These are phyloP conservation scores for Cyclotella kingstonii DNA, from an alignment of 108 stramenopile genomes.

Conservation along the genomic window DNA sequence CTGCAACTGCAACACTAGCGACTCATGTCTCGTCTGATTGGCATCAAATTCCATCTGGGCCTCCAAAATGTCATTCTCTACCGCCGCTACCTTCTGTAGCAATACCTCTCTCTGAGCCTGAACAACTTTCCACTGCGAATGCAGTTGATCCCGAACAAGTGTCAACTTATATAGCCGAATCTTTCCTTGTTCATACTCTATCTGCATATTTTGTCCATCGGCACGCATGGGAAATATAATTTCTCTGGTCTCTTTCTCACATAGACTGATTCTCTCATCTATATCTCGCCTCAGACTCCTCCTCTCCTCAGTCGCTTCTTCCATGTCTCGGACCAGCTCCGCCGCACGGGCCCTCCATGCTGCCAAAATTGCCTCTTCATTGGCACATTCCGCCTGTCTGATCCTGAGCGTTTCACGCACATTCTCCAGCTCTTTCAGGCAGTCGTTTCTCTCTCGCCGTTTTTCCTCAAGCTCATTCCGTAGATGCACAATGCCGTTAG, in stretches of 20 bases:
- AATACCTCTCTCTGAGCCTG: constrained; percentile 6
- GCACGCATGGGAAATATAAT: neutral
- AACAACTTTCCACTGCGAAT: neutral
- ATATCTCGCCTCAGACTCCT: neutral
- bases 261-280: neutral
- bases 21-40: constrained; percentile 9
- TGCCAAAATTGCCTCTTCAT: too few species aligned
- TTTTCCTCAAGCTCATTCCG: neutral
- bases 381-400: neutral
- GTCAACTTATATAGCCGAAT: neutral
- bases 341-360: too few species aligned
- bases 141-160: neutral
- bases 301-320: too few species aligned
- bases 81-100: neutral
- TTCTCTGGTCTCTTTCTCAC: neutral
- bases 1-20: constrained; percentile 13
- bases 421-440: neutral
- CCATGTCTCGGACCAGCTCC: too few species aligned
- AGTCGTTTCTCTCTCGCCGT: neutral
- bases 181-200: neutral
- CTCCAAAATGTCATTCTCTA: constrained; percentile 6
- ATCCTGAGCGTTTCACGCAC: neutral
- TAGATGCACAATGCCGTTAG: constrained; percentile 5
- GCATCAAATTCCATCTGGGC: constrained; percentile 24
- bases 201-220: neutral